phyloP scores from a whole-genome alignment of 805 yeast species.

The Lipomyces yamadae region DNA sequence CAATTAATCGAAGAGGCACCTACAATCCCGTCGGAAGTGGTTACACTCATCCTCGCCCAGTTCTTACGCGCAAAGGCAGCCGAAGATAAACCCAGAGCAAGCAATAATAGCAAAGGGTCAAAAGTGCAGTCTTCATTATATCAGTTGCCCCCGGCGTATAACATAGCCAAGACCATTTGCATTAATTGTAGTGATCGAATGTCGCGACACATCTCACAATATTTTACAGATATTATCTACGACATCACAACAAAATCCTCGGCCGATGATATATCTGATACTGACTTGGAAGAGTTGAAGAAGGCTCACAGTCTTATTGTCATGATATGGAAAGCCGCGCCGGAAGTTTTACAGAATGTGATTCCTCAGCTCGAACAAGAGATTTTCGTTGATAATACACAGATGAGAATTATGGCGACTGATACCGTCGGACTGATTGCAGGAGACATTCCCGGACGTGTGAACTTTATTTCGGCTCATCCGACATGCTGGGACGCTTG shows the following conservation, averaged over 20 bases:
- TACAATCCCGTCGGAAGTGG: slow-evolving; percentile 61
- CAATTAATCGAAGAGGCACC: slow-evolving; percentile 77
- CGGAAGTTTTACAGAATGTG: slow-evolving; percentile 72
- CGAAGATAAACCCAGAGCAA: slow-evolving; percentile 29
- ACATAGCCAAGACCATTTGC: slow-evolving; percentile 69
- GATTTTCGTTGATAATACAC: slow-evolving; percentile 64
- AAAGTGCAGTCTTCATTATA: slow-evolving; percentile 22
- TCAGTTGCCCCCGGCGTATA: slow-evolving; percentile 61
- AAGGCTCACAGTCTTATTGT: slow-evolving; percentile 67
- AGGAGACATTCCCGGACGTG: slow-evolving; percentile 52
- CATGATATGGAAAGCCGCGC: slow-evolving; percentile 77
- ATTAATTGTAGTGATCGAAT: slow-evolving; percentile 71
- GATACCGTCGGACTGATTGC: slow-evolving; percentile 72
- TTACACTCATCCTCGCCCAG: slow-evolving; percentile 68
- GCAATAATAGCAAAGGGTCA: background rate
- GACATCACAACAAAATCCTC: slow-evolving; percentile 40
- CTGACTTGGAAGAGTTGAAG: slow-evolving; percentile 52
- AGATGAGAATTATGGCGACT: slow-evolving; percentile 69
- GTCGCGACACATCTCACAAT: slow-evolving; percentile 76
- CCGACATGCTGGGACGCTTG: slow-evolving; percentile 68
- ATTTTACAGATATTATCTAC: slow-evolving; percentile 76
- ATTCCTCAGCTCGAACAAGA: slow-evolving; percentile 83
- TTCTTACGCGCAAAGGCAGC: slow-evolving; percentile 53
- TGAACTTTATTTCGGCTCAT: slow-evolving; percentile 57
- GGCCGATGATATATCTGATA: slow-evolving; percentile 41